phyloP scores from a whole-genome alignment of 2,329 filamentous ascomycete species.

The Phialocephala subalpina region DNA sequence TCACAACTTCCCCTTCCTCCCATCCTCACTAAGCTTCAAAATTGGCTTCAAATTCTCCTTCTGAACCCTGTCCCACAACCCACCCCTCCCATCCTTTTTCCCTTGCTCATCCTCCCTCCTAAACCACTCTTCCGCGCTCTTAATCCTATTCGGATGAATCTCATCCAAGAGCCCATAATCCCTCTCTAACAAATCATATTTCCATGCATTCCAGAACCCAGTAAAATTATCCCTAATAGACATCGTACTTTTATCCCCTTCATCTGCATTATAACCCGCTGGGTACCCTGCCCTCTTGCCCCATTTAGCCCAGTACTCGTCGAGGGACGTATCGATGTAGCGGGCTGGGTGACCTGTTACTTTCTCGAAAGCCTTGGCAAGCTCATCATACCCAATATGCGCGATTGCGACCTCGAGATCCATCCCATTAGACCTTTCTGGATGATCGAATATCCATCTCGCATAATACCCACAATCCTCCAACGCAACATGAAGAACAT shows the following conservation, averaged over 20 bases:
- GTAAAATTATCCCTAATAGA: slow-evolving; percentile 57
- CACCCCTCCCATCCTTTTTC: slow-evolving; percentile 38
- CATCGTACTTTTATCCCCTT: slow-evolving; percentile 47
- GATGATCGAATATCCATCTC: slow-evolving; percentile 57
- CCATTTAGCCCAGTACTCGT: slow-evolving; percentile 45
- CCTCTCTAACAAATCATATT: slow-evolving; percentile 50
- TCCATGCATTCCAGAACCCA: slow-evolving; percentile 58
- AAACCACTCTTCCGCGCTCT: slow-evolving; percentile 58
- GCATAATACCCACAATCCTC: slow-evolving; percentile 57
- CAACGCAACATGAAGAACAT: slow-evolving; percentile 51
- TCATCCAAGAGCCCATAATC: slow-evolving; percentile 59
- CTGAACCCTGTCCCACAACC: slow-evolving; percentile 46
- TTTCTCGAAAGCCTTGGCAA: slow-evolving; percentile 51
- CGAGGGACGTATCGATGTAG: slow-evolving; percentile 48
- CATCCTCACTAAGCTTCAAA: slow-evolving; percentile 43
- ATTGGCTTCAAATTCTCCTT: slow-evolving; percentile 35
- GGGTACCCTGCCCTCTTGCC: slow-evolving; percentile 37
- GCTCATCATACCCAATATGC: slow-evolving; percentile 49
- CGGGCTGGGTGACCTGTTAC: slow-evolving; percentile 52
- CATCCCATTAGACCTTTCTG: slow-evolving; percentile 51
- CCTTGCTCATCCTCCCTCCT: slow-evolving; percentile 48
- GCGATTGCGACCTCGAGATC: slow-evolving; percentile 55
- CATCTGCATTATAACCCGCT: slow-evolving; percentile 47
- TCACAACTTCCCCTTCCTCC: slow-evolving; percentile 32
- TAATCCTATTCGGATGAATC: slow-evolving; percentile 58